phyloP scores from a whole-genome alignment of 345 rosid genomes.

The Lagerstroemia speciosa region DNA sequence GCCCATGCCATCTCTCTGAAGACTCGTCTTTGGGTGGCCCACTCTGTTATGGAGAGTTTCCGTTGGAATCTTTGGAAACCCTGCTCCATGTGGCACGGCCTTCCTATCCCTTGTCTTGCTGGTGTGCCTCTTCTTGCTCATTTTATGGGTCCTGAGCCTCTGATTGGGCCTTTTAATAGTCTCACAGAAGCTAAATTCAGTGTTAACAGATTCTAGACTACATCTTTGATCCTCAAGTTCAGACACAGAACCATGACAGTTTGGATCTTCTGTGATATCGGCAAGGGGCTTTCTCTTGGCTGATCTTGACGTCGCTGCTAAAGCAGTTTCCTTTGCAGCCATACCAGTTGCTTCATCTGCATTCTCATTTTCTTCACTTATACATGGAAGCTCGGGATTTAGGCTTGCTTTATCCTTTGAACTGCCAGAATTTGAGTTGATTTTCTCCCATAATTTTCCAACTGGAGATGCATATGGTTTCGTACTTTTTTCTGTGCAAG shows the following conservation, averaged over 20 bases:
- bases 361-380: slow-evolving; percentile 72
- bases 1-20: slow-evolving; percentile 29
- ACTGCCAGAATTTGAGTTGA: slow-evolving; percentile 43
- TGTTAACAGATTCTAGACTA: slow-evolving; percentile 60
- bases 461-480: slow-evolving; percentile 55
- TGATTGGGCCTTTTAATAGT: slow-evolving; percentile 31
- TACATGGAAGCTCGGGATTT: slow-evolving; percentile 77
- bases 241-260: slow-evolving; percentile 34
- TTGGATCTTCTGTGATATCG: slow-evolving; percentile 36
- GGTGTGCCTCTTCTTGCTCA: slow-evolving; percentile 36
- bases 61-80: slow-evolving; percentile 24
- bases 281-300: slow-evolving; percentile 50
- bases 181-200: slow-evolving; percentile 39
- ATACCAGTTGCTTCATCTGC: slow-evolving; percentile 36
- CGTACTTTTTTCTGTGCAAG: slow-evolving; percentile 31
- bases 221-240: slow-evolving; percentile 37
- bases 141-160: slow-evolving; percentile 30
- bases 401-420: slow-evolving; percentile 62
- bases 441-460: slow-evolving; percentile 69
- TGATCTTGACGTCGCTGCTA: slow-evolving; percentile 22
- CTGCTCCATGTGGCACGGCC: slow-evolving; percentile 19
- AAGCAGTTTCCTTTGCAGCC: slow-evolving; percentile 24
- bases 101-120: slow-evolving; percentile 39
- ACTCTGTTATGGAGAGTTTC: slow-evolving; percentile 40
- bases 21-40: slow-evolving; percentile 45